Conservation (phyloP, 139 green algal species). For the Ettlia oleoabundans region DNA sequence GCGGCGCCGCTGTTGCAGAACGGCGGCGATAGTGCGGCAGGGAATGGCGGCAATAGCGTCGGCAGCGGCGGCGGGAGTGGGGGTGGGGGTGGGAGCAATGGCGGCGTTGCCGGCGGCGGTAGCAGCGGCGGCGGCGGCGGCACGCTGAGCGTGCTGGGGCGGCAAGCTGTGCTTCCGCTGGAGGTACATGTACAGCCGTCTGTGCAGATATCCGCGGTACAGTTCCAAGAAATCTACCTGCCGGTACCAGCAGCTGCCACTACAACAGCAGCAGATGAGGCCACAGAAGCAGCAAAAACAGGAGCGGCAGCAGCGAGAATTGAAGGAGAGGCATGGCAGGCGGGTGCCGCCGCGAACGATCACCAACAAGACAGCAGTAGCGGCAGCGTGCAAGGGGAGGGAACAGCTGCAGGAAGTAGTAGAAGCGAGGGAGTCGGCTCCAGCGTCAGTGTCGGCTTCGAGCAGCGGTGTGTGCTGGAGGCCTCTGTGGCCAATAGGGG, state of each 20-base stretch:
- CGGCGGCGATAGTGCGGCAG: background rate
- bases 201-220: conserved; percentile 32
- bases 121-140: conserved; percentile 1
- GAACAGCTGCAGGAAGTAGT: background rate
- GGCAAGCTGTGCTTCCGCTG: conserved; percentile 21
- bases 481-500: conserved; percentile 26
- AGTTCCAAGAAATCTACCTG: conserved; percentile 33
- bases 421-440: too few species aligned
- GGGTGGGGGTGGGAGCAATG: too few species aligned
- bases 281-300: background rate
- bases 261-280: background rate
- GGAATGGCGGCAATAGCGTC: background rate
- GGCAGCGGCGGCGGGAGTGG: background rate
- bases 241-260: background rate
- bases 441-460: too few species aligned
- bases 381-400: background rate
- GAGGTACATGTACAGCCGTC: conserved; percentile 45
- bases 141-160: conserved; percentile 22
- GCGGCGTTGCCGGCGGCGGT: background rate
- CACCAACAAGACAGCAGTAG: background rate
- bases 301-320: background rate
- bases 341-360: background rate
- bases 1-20: background rate
- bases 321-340: too few species aligned
- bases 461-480: conserved; percentile 40